These are phyloP conservation scores for Exidia glandulosa DNA, from an alignment of 768 basidiomycete genomes.

Conservation along the genomic window DNA sequence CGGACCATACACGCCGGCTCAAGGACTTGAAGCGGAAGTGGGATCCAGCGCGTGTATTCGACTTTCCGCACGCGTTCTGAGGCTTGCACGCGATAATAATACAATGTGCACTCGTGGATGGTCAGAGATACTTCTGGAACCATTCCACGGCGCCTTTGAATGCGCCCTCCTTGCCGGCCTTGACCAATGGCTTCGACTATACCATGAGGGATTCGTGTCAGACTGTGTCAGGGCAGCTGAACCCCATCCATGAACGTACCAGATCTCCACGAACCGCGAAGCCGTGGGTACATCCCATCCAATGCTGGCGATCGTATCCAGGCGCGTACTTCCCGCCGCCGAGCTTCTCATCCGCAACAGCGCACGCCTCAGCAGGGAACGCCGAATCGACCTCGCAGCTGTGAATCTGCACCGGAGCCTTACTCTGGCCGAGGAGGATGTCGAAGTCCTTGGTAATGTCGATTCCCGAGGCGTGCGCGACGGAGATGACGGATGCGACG, in stretches of 20 bases:
- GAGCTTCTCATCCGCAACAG: conserved; percentile 1
- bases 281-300: neutral
- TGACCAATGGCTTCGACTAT: conserved; percentile 5
- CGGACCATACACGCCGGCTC: neutral
- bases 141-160: conserved; percentile 7
- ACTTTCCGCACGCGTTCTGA: neutral
- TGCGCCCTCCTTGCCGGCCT: conserved; percentile 8
- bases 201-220: neutral
- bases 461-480: conserved; percentile 7
- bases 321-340: conserved; percentile 8
- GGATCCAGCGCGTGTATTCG: neutral
- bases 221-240: neutral
- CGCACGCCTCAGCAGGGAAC: conserved; percentile 4
- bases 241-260: neutral
- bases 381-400: conserved; percentile 8
- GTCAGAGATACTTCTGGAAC: conserved; percentile 4
- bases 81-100: neutral
- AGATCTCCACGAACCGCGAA: conserved; percentile 6
- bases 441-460: conserved; percentile 2
- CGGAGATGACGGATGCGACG: neutral
- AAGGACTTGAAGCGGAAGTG: neutral
- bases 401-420: conserved; percentile 7
- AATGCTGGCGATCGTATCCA: conserved; percentile 4
- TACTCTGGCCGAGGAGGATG: conserved; percentile 1
- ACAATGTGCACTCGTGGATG: neutral